Conservation (phyloP, 495 filamentous ascomycete species). For the Podospora comata region DNA sequence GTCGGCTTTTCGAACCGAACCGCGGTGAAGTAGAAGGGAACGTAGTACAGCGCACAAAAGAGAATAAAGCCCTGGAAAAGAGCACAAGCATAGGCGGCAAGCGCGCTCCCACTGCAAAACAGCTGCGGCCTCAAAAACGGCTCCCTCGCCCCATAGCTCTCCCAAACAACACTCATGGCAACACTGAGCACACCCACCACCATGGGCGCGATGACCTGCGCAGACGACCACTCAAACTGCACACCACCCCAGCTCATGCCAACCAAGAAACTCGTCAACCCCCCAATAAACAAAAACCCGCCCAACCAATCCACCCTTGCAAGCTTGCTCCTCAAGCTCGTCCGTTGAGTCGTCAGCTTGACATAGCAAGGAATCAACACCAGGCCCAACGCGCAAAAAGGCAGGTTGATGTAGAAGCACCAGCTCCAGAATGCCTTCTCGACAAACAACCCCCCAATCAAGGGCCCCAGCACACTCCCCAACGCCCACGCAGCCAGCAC, state of each 20-base stretch:
- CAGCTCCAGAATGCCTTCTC: slow-evolving; percentile 40
- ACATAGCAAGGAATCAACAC: slow-evolving; percentile 35
- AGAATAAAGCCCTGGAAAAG: slow-evolving; percentile 40
- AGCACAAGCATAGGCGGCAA: slow-evolving; percentile 35
- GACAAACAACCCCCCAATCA: slow-evolving; percentile 76
- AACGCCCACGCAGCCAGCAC: slow-evolving; percentile 61
- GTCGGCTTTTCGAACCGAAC: slow-evolving; percentile 54
- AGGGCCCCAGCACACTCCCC: slow-evolving; percentile 67
- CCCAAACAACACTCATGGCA: slow-evolving; percentile 36
- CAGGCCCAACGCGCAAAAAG: slow-evolving; percentile 37
- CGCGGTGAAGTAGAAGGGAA: slow-evolving; percentile 63
- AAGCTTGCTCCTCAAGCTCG: slow-evolving; percentile 34
- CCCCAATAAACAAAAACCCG: slow-evolving; percentile 45
- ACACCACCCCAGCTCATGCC: slow-evolving; percentile 57
- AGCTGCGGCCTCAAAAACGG: slow-evolving; percentile 54
- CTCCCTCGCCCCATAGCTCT: slow-evolving; percentile 42
- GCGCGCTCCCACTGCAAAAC: slow-evolving; percentile 40
- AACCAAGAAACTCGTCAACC: slow-evolving; percentile 50
- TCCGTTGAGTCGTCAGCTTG: slow-evolving; percentile 33
- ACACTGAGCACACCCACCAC: slow-evolving; percentile 39
- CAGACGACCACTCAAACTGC: slow-evolving; percentile 50
- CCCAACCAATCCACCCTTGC: slow-evolving; percentile 40
- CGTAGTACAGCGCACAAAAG: slow-evolving; percentile 52
- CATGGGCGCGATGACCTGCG: slow-evolving; percentile 47
- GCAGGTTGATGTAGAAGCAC: slow-evolving; percentile 44